Evolutionary conservation across 1,284 basidiomycete species (phyloP), one percentile per base, ranked within the genome.

Genomic region (Boletus mariae): DNA sequence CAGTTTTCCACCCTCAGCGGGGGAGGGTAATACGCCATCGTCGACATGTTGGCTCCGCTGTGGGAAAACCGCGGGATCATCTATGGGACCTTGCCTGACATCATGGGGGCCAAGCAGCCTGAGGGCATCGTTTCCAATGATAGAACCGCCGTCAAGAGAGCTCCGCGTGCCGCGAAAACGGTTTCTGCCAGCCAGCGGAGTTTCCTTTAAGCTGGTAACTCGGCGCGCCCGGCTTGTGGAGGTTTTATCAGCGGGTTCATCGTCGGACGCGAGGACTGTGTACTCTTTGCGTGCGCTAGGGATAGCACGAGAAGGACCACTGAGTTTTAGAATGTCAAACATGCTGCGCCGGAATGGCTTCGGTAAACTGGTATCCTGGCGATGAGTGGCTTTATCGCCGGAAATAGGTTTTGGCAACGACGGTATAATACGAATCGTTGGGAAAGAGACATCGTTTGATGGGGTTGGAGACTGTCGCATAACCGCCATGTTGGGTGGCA

Each of bases 301-400:
- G 13, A 35, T 29, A 15, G 44, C 28, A 7, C 26, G 61, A 26
- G 47, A 32, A 37, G 49, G 42, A 23, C 44, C 40, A 23, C 49
- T 63, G 28, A 64, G 56, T 23, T 47, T 64, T 49, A 69, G 48
- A 13, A 68, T 51, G 47, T 68, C 67, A 37, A 66, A 56, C 63
- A 68, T 64, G 54, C 63, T 66, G 6, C 61, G 67, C 43, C 61
- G 63, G 34, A 61, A 57, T 26, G 57, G 49, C 51, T 59, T 67
- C 2, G 54, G 53, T 6, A 55, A 20, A n/a, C 25, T 7, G 17
- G 20, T 10, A 4, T 51, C 35, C 10, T 40, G 45, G 8, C 15
- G 41, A 15, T 8, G 4, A 10, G 3, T 25, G 3, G 51, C 26
- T 3, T 41, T 25, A n/a, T 34, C 40, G 17, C 25, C 31, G 2